Evolutionary conservation across 306 rosid species (phyloP), one percentile per base, ranked within the genome.

Genomic region (Cyclanthera cordifolia): DNA sequence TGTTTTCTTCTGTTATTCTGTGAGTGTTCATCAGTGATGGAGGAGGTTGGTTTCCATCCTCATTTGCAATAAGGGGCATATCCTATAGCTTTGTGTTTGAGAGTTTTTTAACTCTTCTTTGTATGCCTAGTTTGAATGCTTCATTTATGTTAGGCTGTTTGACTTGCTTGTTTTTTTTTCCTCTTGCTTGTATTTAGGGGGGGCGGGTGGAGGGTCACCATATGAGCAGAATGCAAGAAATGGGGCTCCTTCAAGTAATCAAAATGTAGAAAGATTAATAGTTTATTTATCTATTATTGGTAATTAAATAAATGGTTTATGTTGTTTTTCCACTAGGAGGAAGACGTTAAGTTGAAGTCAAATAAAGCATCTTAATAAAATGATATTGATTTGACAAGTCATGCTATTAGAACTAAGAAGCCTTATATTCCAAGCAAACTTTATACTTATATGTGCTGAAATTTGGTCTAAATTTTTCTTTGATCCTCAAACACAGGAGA

Each of bases 401-500:
- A 6, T n/a, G 2, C 13, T 23, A 6, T 24, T 8, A 53, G 58
- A 53, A 53, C 23, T 53, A 11, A 7, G 34, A 17, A 54, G 12
- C 60, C 16, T 23, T 23, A 21, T 21, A 8, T 6, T 34, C 25
- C 12, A 2, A 60, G 25, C 27, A 8, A 60, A 17, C 67, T 60
- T 34, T 60, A 1, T 34, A 34, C 48, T 9, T 34, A 8, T 9
- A 46, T 45, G 57, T 55, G 55, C 25, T 64, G 55, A 61, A 15
- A 24, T 19, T 41, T 15, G 21, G 67, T 10, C 15, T 8, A 59
- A 16, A 15, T 19, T 16, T 66, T 55, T 56, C 30, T 57, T 75
- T 78, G 78, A 75, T 75, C 65, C 50, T 21, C 63, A 41, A 13
- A 21, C 25, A 49, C 64, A 45, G 55, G 7, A 32, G 74, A 51